Evolutionary conservation across 768 basidiomycete species (phyloP).

Genomic region (Chlorophyllum brunneum): DNA sequence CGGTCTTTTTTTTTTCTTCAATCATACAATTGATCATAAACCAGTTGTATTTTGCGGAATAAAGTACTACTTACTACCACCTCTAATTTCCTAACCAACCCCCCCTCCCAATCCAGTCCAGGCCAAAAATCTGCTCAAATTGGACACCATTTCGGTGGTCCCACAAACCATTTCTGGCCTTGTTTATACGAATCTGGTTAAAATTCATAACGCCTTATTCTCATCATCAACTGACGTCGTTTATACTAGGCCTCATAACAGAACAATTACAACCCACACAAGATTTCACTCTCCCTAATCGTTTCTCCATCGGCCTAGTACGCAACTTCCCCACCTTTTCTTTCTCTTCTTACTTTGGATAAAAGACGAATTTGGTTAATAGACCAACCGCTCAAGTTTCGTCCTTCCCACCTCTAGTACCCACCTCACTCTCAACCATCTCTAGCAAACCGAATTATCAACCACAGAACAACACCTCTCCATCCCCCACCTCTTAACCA

Average conservation of each 20-base stretch:
- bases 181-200: slow-evolving; percentile 66
- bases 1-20: neutral
- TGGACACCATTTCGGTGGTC: slow-evolving; percentile 79
- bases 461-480: slow-evolving; percentile 44
- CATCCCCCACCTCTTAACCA: slow-evolving; percentile 56
- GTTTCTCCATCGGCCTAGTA: slow-evolving; percentile 65
- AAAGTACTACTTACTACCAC: slow-evolving; percentile 45
- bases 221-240: neutral
- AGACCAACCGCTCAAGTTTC: slow-evolving; percentile 69
- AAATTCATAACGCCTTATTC: neutral
- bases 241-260: slow-evolving; percentile 50
- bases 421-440: neutral
- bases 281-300: slow-evolving; percentile 54
- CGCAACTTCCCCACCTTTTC: slow-evolving; percentile 18
- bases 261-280: slow-evolving; percentile 49
- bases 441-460: slow-evolving; percentile 54
- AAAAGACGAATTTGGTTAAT: slow-evolving; percentile 72
- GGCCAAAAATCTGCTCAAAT: slow-evolving; percentile 62
- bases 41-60: slow-evolving; percentile 84
- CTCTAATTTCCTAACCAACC: neutral
- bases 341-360: neutral
- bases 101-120: slow-evolving; percentile 37
- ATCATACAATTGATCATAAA: neutral
- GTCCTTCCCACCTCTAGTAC: slow-evolving; percentile 1
- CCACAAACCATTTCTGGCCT: slow-evolving; percentile 80